Evolutionary conservation across 169 alveolate species (phyloP).

Genomic region (Plasmodium malariae): DNA sequence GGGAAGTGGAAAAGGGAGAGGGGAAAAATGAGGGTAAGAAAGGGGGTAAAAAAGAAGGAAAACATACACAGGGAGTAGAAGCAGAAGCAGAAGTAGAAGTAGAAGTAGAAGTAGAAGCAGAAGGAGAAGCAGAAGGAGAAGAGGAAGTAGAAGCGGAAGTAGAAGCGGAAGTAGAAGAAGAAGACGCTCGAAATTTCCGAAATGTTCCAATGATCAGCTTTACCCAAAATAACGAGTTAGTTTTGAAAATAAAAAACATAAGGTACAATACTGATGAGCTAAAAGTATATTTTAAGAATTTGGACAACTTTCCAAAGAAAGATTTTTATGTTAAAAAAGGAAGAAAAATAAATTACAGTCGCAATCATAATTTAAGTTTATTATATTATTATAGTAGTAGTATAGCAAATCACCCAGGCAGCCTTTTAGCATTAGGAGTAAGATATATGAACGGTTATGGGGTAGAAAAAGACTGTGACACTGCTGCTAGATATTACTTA

Average conservation of each 20-base stretch:
- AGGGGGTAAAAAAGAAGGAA: too few relatives aligned
- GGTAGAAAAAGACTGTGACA: slow-evolving; percentile 45
- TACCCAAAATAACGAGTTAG: slow-evolving; percentile 19
- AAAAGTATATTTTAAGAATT: slow-evolving; percentile 20
- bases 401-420: slow-evolving; percentile 67
- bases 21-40: too few relatives aligned
- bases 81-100: too few relatives aligned
- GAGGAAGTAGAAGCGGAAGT: too few relatives aligned
- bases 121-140: neutral
- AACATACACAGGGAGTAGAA: too few relatives aligned
- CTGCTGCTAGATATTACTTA: slow-evolving; percentile 47
- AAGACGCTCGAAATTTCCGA: neutral
- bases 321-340: slow-evolving; percentile 13
- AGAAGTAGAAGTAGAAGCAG: too few relatives aligned
- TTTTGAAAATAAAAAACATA: slow-evolving; percentile 42
- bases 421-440: slow-evolving; percentile 44
- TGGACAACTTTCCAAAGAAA: slow-evolving; percentile 24
- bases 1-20: neutral
- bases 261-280: slow-evolving; percentile 55
- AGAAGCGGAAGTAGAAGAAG: neutral
- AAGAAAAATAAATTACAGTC: neutral
- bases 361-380: slow-evolving; percentile 52
- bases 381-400: slow-evolving; percentile 67
- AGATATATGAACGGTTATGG: slow-evolving; percentile 73
- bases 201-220: slow-evolving; percentile 18